phyloP scores from a whole-genome alignment of 176 grass and related monocot species.

The Hordeum vulgare region DNA sequence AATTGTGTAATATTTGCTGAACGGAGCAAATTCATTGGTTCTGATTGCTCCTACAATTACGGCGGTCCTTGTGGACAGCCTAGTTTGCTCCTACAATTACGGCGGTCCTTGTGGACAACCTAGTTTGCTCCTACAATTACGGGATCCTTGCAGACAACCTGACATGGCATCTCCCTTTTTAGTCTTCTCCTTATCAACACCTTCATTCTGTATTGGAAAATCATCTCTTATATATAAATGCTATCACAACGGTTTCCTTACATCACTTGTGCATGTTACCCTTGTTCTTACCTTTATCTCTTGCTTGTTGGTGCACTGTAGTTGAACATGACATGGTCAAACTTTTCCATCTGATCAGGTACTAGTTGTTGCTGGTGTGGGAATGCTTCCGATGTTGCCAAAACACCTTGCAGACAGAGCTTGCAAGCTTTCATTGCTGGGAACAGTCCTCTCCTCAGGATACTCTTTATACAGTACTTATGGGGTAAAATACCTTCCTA shows the following conservation, averaged over 20 bases:
- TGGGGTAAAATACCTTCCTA: slow-evolving; percentile 51
- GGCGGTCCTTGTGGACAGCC: too few relatives aligned
- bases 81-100: too few relatives aligned
- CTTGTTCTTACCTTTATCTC: background rate
- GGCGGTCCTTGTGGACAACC: too few relatives aligned
- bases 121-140: too few relatives aligned
- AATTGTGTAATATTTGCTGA: too few relatives aligned
- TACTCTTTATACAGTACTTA: slow-evolving; percentile 64
- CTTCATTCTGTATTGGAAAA: background rate
- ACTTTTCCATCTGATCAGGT: slow-evolving; percentile 42
- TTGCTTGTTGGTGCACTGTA: background rate
- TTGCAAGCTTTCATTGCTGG: slow-evolving; percentile 80
- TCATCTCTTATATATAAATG: background rate
- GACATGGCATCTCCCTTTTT: too few relatives aligned
- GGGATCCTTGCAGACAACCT: too few relatives aligned
- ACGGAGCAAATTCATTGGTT: too few relatives aligned
- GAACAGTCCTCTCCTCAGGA: slow-evolving; percentile 57
- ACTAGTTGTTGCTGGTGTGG: slow-evolving; percentile 73
- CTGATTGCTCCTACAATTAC: too few relatives aligned
- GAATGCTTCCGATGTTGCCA: slow-evolving; percentile 74
- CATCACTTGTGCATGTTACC: background rate
- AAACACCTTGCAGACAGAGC: slow-evolving; percentile 71
- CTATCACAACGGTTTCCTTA: background rate
- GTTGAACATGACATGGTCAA: background rate
- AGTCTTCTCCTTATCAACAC: background rate